Evolutionary conservation across 139 green algal genomes (phyloP), one percentile per base, ranked within the genome.

Genomic region (Deuterostichococcus epilithicus): DNA sequence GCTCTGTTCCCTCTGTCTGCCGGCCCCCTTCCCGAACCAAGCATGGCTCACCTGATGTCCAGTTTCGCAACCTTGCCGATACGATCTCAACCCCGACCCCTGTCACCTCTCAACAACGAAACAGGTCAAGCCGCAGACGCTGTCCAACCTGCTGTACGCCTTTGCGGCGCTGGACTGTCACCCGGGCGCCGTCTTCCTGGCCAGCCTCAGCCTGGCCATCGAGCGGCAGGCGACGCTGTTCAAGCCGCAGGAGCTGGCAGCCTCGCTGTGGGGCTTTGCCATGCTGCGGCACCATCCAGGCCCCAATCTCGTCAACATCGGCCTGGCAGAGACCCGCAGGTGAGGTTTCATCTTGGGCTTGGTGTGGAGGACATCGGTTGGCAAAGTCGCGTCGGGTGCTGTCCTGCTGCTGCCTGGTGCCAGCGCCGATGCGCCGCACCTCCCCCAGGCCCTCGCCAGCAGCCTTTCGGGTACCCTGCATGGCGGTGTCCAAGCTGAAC

Each of bases 161-260:
- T 82, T 75, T 32, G 86, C 76, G 10, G 84, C 73, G 2, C 35
- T 90, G 35, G 67, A 39, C 37, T 71, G 78, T 63, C 70, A 82
- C 74, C 79, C 82, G 30, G 78, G 77, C 22, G 47, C 63, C 15
- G 58, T 52, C 3, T 60, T 47, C 60, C 63, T 84, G 73, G 71
- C 10, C 68, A 71, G 81, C 72, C 37, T 45, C 30, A 18, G 26
- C 68, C 42, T 33, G 38, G 39, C 47, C 58, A 70, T 59, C 33
- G 39, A 60, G n/a, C 68, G 75, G 15, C 68, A 70, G 45, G 30
- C 71, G 63, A 36, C 42, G 36, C 63, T 38, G 77, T 84, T 89
- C 76, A 85, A 85, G 72, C 75, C 85, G 18, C 81, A 84, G 45
- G 83, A 86, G 76, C 63, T 90, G 78, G 80, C 71, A 67, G 84